Base-by-base conservation (phyloP, 2,329 filamentous ascomycete genomes). In the Diaporthe sp. region DNA sequence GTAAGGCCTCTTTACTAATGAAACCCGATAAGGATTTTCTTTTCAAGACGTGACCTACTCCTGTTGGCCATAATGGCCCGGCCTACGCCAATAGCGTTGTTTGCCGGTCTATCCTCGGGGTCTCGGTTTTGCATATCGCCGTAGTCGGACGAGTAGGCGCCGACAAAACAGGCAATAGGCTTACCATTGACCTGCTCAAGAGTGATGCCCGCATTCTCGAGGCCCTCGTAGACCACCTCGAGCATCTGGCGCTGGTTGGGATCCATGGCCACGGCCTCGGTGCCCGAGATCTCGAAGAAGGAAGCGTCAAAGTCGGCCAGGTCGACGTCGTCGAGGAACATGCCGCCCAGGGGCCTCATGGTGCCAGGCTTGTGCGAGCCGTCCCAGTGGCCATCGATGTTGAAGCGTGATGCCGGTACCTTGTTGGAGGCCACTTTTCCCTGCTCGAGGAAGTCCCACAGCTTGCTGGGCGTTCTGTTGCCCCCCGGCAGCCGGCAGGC, bases 401-500 rank as follows among this genome's bases (percentile, higher is more conserved):
- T 82, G 78, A 85, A 87, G 0, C 85, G 76, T 0, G 78, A 72
- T 28, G 74, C 17, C 1, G 83, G 81, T 2, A 82, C 78, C 0
- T 79, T 71, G 37, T 76, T 84, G 1, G 78, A 79, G 0, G 84
- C 85, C 13, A 84, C 80, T 0, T 81, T 75, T 8, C 83, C 82
- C 0, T 78, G 51, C 22, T 77, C 73, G 1, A 87, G 77, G 67
- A 85, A 82, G 3, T 84, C 78, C 85, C 86, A 87, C 2, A 86
- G 79, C 57, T 81, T 80, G 2, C 78, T 75, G 1, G 84, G 83
- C 3, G 80, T 81, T 44, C 77, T 79, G 49, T 81, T 81, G 49
- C 79, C 78, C 0, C 86, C 86, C 0, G 86, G 85, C 3, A 87
- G 83, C 1, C 86, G 82, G 78, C 85, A 87, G 3, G 82, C 84